Evolutionary conservation across 768 basidiomycete genomes (phyloP), one percentile per base, ranked within the genome.

Genomic region (Strobilomyces confusus): DNA sequence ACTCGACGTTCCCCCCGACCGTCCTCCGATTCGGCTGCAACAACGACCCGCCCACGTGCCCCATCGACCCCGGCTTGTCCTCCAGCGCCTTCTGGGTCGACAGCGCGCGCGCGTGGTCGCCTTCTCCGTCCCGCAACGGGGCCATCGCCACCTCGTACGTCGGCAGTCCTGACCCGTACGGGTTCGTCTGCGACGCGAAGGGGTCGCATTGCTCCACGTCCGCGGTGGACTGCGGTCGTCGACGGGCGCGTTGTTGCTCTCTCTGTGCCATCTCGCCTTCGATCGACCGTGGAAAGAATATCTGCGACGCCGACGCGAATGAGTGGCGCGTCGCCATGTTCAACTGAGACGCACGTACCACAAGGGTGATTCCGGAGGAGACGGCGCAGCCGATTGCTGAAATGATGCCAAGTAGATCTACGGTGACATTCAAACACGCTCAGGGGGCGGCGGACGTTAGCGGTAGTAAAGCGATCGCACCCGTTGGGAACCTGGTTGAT

Each of bases 231-330:
- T 38, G 56, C 0, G 34, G 34, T 22, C 23, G 51, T n/a, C 49
- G 55, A 9, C 40, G 51, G 13, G 48, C 22, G 19, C 71, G 76
- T 1, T 69, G 67, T 13, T 76, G 76, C 44, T 85, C 82, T 23
- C 71, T 75, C 5, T 72, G 69, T 4, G 77, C 73, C 22, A 86
- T 83, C 68, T 88, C 87, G 19, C 77, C 72, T 67, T 86, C 78
- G 41, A 86, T 77, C 6, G 85, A 87, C 37, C 89, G 86, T 48
- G 89, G 89, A 73, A 91, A 92, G 76, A 92, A 92, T 33, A 91
- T 87, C 87, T 89, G 17, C 56, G 12, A 29, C 7, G 12, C 19
- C 23, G 33, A 41, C n/a, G 32, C n/a, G 23, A 25, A 17, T 25
- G 12, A 23, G 13, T 26, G 48, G 3, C 5, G 15, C 29, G 38